Conservation (phyloP, 768 basidiomycete genomes). For the Lactifluus volemus region DNA sequence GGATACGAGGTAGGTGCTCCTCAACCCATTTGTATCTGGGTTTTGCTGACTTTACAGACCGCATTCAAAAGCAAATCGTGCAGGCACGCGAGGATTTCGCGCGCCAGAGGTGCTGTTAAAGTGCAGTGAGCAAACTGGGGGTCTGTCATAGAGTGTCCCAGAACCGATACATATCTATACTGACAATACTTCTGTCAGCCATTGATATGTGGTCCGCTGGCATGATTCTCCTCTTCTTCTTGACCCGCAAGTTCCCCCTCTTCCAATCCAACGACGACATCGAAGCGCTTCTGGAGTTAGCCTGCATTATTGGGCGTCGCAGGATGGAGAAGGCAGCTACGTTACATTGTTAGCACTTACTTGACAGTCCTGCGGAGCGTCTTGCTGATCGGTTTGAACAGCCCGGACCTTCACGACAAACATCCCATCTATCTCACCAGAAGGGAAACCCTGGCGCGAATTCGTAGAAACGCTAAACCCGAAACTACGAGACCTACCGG, state of each 20-base stretch:
- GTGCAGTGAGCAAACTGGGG: constrained; percentile 86
- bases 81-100: constrained; percentile 93
- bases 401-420: constrained; percentile 90
- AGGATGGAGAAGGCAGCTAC: constrained; percentile 81
- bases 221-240: constrained; percentile 85
- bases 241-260: constrained; percentile 86
- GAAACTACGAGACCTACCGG: constrained; percentile 42
- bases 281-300: constrained; percentile 94
- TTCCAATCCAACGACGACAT: constrained; percentile 92
- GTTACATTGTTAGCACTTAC: constrained; percentile 60
- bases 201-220: constrained; percentile 97
- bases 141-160: constrained; percentile 35
- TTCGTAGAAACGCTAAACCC: constrained; percentile 79
- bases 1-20: constrained; percentile 49
- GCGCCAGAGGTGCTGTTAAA: constrained; percentile 95
- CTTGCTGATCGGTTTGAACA: constrained; percentile 26
- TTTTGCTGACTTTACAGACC: constrained; percentile 38
- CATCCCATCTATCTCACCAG: constrained; percentile 62
- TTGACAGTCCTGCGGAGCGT: background rate
- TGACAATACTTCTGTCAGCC: constrained; percentile 40
- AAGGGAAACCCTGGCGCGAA: constrained; percentile 61
- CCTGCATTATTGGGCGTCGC: constrained; percentile 72
- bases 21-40: background rate
- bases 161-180: background rate
- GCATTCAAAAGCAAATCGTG: constrained; percentile 86